These are phyloP conservation scores for Linnemannia elongata DNA, from an alignment of 192 early-diverging fungal species.

Conservation along the genomic window DNA sequence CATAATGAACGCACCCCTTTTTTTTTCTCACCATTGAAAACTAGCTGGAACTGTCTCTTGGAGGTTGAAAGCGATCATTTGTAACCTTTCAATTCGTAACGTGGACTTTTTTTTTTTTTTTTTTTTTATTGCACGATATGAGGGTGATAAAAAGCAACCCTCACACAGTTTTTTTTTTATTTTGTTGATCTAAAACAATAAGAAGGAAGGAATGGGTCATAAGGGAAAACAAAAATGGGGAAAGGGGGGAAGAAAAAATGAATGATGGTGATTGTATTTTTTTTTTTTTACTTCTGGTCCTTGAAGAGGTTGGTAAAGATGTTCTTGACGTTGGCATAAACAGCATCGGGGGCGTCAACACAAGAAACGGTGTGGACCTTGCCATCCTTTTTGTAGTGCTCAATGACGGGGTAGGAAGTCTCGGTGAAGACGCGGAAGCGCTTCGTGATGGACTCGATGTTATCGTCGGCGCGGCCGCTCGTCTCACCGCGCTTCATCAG, in stretches of 20 bases:
- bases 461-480: slow-evolving; percentile 94
- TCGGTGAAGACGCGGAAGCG: slow-evolving; percentile 91
- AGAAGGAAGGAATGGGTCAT: neutral
- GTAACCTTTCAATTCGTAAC: neutral
- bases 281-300: slow-evolving; percentile 29
- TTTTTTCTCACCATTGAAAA: neutral
- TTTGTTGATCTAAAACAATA: neutral
- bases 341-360: slow-evolving; percentile 72
- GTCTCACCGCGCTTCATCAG: slow-evolving; percentile 95
- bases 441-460: slow-evolving; percentile 96
- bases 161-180: neutral
- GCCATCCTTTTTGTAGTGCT: slow-evolving; percentile 77
- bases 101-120: slow-evolving; percentile 12
- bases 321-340: slow-evolving; percentile 74
- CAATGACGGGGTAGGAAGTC: slow-evolving; percentile 92
- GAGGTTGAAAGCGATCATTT: neutral
- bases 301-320: slow-evolving; percentile 67
- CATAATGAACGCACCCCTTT: slow-evolving; percentile 4
- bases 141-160: neutral
- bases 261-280: too few species aligned
- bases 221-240: neutral
- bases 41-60: neutral
- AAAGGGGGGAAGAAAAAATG: too few species aligned
- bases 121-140: neutral
- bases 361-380: slow-evolving; percentile 88